Evolutionary conservation across 1,284 basidiomycete genomes (phyloP), one percentile per base, ranked within the genome.

Genomic region (Caloboletus firmus): DNA sequence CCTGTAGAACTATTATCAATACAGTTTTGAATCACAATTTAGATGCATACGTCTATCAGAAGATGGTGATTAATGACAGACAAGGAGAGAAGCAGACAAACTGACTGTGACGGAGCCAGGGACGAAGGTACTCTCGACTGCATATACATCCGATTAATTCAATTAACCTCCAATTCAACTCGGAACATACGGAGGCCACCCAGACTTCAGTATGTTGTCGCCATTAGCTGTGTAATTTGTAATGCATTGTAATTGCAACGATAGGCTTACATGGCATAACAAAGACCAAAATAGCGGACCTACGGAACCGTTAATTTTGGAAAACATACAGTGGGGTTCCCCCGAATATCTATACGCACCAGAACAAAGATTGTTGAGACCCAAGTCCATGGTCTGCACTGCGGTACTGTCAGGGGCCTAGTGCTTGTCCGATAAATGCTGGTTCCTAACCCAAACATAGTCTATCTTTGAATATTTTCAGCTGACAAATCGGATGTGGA

Each of bases 241-340:
- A 6, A 20, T 20, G n/a, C 1, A 8, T 15, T 8, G 10, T 4
- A 17, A 10, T 4, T 13, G 10, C n/a, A 11, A 28, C 4, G 2
- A 35, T 30, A 20, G 18, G 55, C 59, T 1, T 41, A 60, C 59
- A 62, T 51, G 5, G 17, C 32, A 28, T 35, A 52, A n/a, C 6
- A 57, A 39, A 63, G 41, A 7, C 61, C 61, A 20, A 40, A 3
- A 44, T 62, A 60, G 10, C 57, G 60, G 8, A 59, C 47, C 59
- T 62, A 20, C 9, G 2, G 5, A 7, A n/a, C 1, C 4, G 17
- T 47, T 34, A 39, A 26, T 45, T 42, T 4, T 24, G 7, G 8
- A 30, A 30, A 1, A 7, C 3, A 15, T 9, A 28, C 0, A 8
- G 13, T 7, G 1, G 2, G 32, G 5, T 15, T 24, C 1, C 8